phyloP scores from a whole-genome alignment of 495 filamentous ascomycete species.

The Daldinia caldariorum region DNA sequence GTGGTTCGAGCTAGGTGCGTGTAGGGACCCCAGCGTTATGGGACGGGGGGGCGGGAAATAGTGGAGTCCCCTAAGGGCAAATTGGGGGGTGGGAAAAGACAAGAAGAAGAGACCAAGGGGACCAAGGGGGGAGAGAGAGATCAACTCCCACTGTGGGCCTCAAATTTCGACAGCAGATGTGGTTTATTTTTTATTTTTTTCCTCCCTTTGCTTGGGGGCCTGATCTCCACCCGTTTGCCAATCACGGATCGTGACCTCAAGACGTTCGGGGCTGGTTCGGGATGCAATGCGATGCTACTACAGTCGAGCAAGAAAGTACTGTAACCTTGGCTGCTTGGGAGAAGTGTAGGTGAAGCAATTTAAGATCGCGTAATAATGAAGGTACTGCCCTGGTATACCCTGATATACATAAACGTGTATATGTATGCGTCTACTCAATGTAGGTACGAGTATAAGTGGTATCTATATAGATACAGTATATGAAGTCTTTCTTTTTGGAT shows the following conservation, averaged over 20 bases:
- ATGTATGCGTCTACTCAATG: neutral
- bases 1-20: constrained; percentile 7
- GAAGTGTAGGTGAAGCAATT: constrained; percentile 21
- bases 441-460: neutral
- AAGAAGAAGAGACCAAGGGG: neutral
- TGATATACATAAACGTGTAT: constrained; percentile 7
- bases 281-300: constrained; percentile 41
- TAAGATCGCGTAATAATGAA: constrained; percentile 1
- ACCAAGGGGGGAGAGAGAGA: no score
- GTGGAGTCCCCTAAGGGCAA: constrained; percentile 9
- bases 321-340: constrained; percentile 6
- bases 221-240: constrained; percentile 36
- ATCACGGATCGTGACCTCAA: constrained; percentile 38
- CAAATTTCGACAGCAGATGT: constrained; percentile 2
- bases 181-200: no score
- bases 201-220: constrained; percentile 8
- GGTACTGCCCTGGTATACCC: neutral
- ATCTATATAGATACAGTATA: no score
- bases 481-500: no score
- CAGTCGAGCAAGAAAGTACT: constrained; percentile 2
- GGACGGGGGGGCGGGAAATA: constrained; percentile 29
- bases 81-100: neutral
- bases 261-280: constrained; percentile 39
- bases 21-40: neutral
- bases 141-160: neutral